These are phyloP conservation scores for Anisodus acutangulus DNA, from an alignment of 257 asterid genomes.

Conservation along the genomic window DNA sequence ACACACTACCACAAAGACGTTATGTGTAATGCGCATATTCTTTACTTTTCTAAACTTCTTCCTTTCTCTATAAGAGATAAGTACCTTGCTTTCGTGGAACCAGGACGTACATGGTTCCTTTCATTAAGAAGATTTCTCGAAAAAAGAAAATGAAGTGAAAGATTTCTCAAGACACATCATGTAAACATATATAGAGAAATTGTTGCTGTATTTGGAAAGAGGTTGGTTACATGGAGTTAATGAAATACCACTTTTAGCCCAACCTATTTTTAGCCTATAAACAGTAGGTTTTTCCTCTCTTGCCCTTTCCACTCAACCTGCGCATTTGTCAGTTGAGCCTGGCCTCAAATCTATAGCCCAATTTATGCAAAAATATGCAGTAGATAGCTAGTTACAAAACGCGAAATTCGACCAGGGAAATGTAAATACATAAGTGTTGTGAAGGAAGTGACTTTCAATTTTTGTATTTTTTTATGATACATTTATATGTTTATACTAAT, in stretches of 20 bases:
- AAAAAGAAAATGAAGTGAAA: background rate
- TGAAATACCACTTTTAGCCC: constrained; percentile 16
- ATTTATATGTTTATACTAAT: constrained; percentile 2
- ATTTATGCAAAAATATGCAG: background rate
- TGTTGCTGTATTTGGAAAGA: background rate
- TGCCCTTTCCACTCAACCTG: background rate
- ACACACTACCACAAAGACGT: background rate
- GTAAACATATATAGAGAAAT: background rate
- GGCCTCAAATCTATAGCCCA: background rate
- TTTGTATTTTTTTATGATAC: background rate
- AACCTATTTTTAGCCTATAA: constrained; percentile 1
- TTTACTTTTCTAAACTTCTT: background rate
- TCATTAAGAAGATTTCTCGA: background rate
- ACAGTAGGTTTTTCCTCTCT: background rate
- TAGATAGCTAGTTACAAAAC: background rate
- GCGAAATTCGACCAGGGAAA: background rate
- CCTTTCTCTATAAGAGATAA: background rate
- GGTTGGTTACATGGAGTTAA: constrained; percentile 12
- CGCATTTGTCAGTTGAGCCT: background rate
- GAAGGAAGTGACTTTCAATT: background rate
- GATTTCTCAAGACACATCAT: background rate
- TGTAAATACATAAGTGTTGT: background rate
- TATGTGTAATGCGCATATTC: background rate
- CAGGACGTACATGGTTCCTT: constrained; percentile 17
- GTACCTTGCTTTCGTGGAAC: background rate